Percentiles rank a stretch among this genome's conserved stretches.
These are phyloP conservation scores for Brasenia schreberi DNA, from an alignment of 164 flowering plant genomes.

Conservation along the genomic window DNA sequence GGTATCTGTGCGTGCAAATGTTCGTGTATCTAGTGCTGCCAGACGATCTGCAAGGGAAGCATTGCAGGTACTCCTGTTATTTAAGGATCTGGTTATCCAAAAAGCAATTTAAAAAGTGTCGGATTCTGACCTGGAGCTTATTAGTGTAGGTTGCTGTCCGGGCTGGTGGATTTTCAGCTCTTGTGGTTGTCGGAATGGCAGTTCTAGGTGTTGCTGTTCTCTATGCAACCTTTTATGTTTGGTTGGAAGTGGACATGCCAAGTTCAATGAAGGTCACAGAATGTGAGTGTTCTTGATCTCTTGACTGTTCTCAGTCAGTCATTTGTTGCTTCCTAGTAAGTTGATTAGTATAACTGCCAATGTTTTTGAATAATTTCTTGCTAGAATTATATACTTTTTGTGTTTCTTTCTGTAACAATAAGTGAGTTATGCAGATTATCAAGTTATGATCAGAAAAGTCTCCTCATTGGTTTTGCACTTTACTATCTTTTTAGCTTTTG, in stretches of 20 bases:
- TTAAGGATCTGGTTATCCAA: neutral
- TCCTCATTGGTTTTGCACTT: too few species aligned
- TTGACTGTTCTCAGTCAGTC: too few species aligned
- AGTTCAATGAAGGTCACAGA: slow-evolving; percentile 94
- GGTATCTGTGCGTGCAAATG: slow-evolving; percentile 99
- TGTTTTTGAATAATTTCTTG: too few species aligned
- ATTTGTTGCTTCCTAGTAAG: too few species aligned
- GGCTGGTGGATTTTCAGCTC: slow-evolving; percentile 97
- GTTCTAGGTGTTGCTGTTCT: slow-evolving; percentile 84
- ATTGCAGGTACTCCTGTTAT: slow-evolving; percentile 55
- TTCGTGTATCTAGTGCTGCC: slow-evolving; percentile 98
- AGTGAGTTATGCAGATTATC: too few species aligned
- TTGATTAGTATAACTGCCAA: too few species aligned
- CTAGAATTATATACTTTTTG: too few species aligned
- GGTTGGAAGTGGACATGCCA: slow-evolving; percentile 71
- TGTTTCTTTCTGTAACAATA: too few species aligned
- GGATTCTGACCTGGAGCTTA: slow-evolving; percentile 4
- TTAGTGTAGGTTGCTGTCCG: slow-evolving; percentile 78
- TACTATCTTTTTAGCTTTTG: too few species aligned
- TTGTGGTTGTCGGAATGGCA: slow-evolving; percentile 97
- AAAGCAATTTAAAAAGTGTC: neutral
- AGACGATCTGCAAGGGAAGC: slow-evolving; percentile 97
- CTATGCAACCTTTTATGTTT: slow-evolving; percentile 84
- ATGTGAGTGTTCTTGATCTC: slow-evolving; percentile 36
- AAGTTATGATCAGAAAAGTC: too few species aligned